These are phyloP conservation scores for Primulina huaijiensis DNA, from an alignment of 257 asterid species.

Conservation along the genomic window DNA sequence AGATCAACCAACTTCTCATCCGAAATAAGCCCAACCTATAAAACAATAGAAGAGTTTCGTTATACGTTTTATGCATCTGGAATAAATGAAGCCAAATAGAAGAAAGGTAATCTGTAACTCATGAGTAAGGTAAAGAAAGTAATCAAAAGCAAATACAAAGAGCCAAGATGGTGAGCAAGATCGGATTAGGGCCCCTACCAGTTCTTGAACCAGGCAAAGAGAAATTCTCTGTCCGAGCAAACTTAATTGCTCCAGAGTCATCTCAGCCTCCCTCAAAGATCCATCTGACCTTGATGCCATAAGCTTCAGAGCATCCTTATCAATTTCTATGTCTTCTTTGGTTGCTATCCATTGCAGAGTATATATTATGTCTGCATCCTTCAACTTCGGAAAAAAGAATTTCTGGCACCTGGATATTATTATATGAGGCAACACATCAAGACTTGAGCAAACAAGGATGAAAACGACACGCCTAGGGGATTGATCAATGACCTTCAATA, in stretches of 20 bases:
- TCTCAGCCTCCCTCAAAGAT: slow-evolving; percentile 90
- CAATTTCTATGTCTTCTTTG: slow-evolving; percentile 69
- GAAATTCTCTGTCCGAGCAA: slow-evolving; percentile 80
- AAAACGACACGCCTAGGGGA: slow-evolving; percentile 73
- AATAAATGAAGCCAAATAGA: not conserved
- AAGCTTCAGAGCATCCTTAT: slow-evolving; percentile 80
- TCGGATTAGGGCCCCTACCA: slow-evolving; percentile 29
- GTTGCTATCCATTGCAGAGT: slow-evolving; percentile 76
- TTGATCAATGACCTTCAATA: slow-evolving; percentile 66
- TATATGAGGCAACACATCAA: slow-evolving; percentile 76
- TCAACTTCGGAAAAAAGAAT: slow-evolving; percentile 80
- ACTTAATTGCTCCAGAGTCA: slow-evolving; percentile 88
- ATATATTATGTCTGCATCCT: slow-evolving; percentile 74
- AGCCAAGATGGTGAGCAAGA: not conserved
- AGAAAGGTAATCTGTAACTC: not conserved
- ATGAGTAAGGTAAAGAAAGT: not conserved
- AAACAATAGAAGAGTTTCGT: slow-evolving; percentile 9
- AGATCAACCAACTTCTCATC: slow-evolving; percentile 93
- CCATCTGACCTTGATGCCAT: slow-evolving; percentile 86
- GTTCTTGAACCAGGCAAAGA: slow-evolving; percentile 72
- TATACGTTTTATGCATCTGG: slow-evolving; percentile 10
- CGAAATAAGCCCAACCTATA: slow-evolving; percentile 88
- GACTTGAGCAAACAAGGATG: slow-evolving; percentile 72
- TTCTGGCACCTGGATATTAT: slow-evolving; percentile 86
- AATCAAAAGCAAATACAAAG: too few species aligned